Evolutionary conservation across 768 basidiomycete species (phyloP), one percentile per base, ranked within the genome.

Genomic region (Rhodosporidiobolus sp.): DNA sequence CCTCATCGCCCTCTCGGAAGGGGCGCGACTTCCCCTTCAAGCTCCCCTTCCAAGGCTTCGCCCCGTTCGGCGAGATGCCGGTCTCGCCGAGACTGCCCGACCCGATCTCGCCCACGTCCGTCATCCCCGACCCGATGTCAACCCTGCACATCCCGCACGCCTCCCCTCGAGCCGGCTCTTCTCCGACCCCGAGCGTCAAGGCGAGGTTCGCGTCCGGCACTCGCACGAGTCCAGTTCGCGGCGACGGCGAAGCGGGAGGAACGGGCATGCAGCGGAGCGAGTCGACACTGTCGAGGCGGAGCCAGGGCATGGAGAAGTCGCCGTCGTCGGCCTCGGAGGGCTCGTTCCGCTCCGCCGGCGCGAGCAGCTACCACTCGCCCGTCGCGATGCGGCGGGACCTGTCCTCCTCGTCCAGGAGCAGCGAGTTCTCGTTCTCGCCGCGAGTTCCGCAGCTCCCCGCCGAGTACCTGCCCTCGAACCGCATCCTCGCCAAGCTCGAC

Each of bases 401-500:
- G 4, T 67, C 72, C 7, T 46, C 45, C 4, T 69, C 65, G 24
- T 69, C 75, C 3, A 0, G n/a, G 1, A 53, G 55, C 11, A 30
- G 35, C 19, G 58, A 63, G 12, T 71, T 60, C 22, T 34, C 46
- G 22, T 26, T 57, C 17, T 48, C 38, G 35, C 63, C 73, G n/a
- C 56, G 68, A 4, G 57, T 60, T 2, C 48, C 63, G 4, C 59
- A 30, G 1, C 60, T 75, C 14, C 69, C 70, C 0, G 62, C 63
- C 24, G 50, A 63, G 22, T 17, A 66, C 24, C 67, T 62, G 12
- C 65, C 68, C 7, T 9, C 65, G 52, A 54, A 54, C 30, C 59
- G 55, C 32, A 75, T 59, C 70, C 64, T 63, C 52, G 80, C 53
- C 73, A 81, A 70, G 78, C 82, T 72, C 73, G 76, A 45, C 60